Evolutionary conservation across 345 rosid species (phyloP).

Genomic region (Eucalyptus caleyi): DNA sequence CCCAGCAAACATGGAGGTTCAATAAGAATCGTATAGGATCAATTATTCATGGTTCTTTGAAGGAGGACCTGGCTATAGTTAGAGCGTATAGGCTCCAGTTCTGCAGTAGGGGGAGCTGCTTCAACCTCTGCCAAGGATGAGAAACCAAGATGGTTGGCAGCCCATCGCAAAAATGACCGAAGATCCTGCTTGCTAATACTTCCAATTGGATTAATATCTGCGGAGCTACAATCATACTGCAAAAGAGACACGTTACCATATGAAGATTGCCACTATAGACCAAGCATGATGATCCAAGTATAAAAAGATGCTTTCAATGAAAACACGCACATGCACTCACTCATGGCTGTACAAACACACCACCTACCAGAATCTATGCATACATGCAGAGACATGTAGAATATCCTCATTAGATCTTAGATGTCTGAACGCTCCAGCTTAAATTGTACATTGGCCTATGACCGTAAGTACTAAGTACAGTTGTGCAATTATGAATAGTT

Average conservation of each 20-base stretch:
- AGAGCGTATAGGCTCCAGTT: slow-evolving; percentile 90
- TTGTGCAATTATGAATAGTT: neutral
- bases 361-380: neutral
- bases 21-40: neutral
- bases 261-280: neutral
- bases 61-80: slow-evolving; percentile 67
- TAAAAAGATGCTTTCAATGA: neutral
- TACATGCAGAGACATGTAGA: neutral
- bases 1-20: neutral
- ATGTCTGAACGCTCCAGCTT: neutral
- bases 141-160: slow-evolving; percentile 78
- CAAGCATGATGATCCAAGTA: neutral
- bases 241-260: neutral
- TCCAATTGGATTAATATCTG: slow-evolving; percentile 96
- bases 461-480: neutral
- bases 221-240: slow-evolving; percentile 97
- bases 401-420: neutral
- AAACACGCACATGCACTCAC: neutral
- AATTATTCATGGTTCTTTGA: neutral
- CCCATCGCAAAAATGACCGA: slow-evolving; percentile 77
- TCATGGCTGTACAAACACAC: neutral
- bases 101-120: slow-evolving; percentile 99
- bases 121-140: slow-evolving; percentile 79
- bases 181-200: slow-evolving; percentile 88
- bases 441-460: neutral